Evolutionary conservation across 23 red algal species (phyloP), one percentile per base, ranked within the genome.

Genomic region (Cyanidium caldarium): DNA sequence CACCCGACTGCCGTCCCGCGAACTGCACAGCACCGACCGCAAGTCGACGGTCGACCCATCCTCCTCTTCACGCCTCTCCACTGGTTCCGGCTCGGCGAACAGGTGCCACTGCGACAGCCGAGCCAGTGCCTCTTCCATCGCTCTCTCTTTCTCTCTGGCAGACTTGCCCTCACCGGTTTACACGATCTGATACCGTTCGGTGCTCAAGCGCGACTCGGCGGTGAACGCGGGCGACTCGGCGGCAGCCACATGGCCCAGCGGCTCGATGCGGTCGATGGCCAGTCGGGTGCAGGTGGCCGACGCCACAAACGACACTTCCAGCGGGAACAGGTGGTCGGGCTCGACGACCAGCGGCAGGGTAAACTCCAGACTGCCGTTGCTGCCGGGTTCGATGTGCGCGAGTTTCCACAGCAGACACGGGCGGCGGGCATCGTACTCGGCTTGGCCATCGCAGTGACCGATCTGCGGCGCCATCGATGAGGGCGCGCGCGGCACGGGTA

Each of bases 401-500:
- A 61, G 21, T 25, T 7, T 28, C 51, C 51, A 61, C 5, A 61
- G 51, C 51, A 61, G n/a, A 25, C n/a, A 16, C 19, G 10, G 7
- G 51, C n/a, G 7, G 10, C 3, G n/a, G 7, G 7, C 23, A 61
- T 61, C 51, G 7, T 28, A 25, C 10, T 16, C 31, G 7, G 23
- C 13, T 5, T 5, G 23, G 51, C 51, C 51, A 28, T 61, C 51
- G 10, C 19, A 16, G 7, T 28, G 51, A 5, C 10, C 31, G 10
- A 61, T 14, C 51, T 61, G 51, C 7, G 31, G 21, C 10, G 21
- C 7, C 7, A 16, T 25, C 7, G 51, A 25, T 5, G 31, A 5
- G 5, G 23, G 3, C 31, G 51, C 21, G 7, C 39, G 34, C 34
- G 70, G 43, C 33, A 95, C 70, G 41, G 92, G 92, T 33, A 98